A percentile compares a stretch with the other conserved stretches of the same genome.
These are phyloP conservation scores for Tuber calosporum DNA, from an alignment of 495 filamentous ascomycete species.

Conservation along the genomic window DNA sequence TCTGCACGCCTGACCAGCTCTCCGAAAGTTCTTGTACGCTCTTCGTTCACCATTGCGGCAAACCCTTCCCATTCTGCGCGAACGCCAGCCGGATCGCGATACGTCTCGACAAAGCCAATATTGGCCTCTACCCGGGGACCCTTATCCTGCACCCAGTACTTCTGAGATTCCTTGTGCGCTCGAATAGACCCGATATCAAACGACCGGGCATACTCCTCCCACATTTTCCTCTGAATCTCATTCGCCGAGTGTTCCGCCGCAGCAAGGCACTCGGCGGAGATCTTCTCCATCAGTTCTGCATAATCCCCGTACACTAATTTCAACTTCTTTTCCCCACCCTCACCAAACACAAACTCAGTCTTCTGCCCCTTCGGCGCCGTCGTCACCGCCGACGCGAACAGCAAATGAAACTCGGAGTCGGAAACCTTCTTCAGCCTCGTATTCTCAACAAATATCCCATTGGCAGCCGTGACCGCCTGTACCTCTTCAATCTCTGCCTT, in stretches of 20 bases:
- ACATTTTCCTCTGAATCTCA: slow-evolving; percentile 77
- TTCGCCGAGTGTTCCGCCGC: slow-evolving; percentile 74
- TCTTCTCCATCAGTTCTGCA: slow-evolving; percentile 67
- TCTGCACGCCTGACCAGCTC: slow-evolving; percentile 74
- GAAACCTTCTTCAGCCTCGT: slow-evolving; percentile 72
- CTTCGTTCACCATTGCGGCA: slow-evolving; percentile 71
- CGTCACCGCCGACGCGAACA: slow-evolving; percentile 68
- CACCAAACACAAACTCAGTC: slow-evolving; percentile 33
- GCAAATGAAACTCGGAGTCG: slow-evolving; percentile 61
- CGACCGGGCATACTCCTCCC: slow-evolving; percentile 71
- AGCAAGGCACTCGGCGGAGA: slow-evolving; percentile 61
- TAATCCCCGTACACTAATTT: slow-evolving; percentile 81
- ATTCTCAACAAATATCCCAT: slow-evolving; percentile 61
- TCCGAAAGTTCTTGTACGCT: slow-evolving; percentile 83
- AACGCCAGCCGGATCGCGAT: slow-evolving; percentile 85
- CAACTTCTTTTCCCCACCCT: slow-evolving; percentile 45
- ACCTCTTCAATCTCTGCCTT: slow-evolving; percentile 56
- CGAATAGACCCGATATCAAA: slow-evolving; percentile 78
- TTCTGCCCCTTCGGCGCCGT: slow-evolving; percentile 56
- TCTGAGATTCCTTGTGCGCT: slow-evolving; percentile 83
- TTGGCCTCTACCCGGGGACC: slow-evolving; percentile 84
- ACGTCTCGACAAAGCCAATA: slow-evolving; percentile 93
- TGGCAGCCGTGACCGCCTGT: slow-evolving; percentile 22
- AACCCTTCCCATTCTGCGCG: slow-evolving; percentile 98
- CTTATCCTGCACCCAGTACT: slow-evolving; percentile 87